Evolutionary conservation across 148 eudicot genomes (phyloP).

Genomic region (Gaultheria prostrata): DNA sequence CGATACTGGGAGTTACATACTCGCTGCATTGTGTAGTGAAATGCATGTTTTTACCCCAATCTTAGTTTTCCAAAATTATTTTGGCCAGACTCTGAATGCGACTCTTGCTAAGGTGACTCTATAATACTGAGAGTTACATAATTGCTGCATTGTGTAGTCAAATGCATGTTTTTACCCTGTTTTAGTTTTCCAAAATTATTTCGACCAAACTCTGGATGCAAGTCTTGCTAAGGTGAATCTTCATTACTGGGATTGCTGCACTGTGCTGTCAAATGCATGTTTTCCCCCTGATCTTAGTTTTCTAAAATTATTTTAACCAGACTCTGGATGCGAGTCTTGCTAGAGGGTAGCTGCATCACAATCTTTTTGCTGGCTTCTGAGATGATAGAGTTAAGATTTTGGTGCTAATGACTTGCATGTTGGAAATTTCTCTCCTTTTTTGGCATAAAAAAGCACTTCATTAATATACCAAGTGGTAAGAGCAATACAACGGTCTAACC

Average conservation of each 20-base stretch:
- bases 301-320: not conserved
- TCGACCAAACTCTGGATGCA: not conserved
- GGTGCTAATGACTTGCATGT: not conserved
- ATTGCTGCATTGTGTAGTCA: not conserved
- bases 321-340: not conserved
- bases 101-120: not conserved
- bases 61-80: not conserved
- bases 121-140: not conserved
- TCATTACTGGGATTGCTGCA: not conserved
- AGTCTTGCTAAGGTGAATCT: not conserved
- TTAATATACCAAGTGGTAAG: not conserved
- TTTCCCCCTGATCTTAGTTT: not conserved
- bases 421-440: not conserved
- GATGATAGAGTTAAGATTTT: not conserved
- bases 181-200: not conserved
- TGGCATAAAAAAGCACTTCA: not conserved
- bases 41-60: not conserved
- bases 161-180: not conserved
- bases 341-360: not conserved
- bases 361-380: not conserved
- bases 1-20: not conserved
- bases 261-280: not conserved
- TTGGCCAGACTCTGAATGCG: not conserved
- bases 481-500: not conserved
- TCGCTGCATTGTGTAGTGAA: not conserved